These are phyloP conservation scores for Apophysomyces ossiformis DNA, from an alignment of 371 early-diverging fungal genomes.

Conservation along the genomic window DNA sequence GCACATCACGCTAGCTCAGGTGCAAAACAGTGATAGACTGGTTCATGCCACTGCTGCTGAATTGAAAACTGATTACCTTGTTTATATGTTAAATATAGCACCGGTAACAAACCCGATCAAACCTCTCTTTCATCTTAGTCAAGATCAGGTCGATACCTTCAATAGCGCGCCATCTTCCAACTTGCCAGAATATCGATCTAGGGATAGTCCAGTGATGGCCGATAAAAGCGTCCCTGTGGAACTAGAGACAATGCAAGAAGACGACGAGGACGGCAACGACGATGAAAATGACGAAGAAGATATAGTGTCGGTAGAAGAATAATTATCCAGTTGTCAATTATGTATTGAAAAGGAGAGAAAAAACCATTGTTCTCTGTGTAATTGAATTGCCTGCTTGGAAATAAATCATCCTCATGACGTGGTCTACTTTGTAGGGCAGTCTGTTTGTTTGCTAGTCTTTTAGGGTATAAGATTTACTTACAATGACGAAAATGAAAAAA, in stretches of 20 bases:
- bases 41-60: background rate
- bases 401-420: too few species aligned
- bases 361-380: background rate
- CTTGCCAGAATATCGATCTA: background rate
- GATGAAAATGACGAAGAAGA: constrained; percentile 4
- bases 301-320: background rate
- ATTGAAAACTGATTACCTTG: background rate
- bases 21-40: background rate
- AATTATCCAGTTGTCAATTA: too few species aligned
- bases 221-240: constrained; percentile 6
- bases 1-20: background rate
- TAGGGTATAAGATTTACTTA: background rate
- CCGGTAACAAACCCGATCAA: background rate
- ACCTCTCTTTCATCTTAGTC: background rate
- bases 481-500: background rate
- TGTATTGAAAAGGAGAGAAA: background rate
- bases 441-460: too few species aligned
- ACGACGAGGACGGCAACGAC: background rate
- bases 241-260: background rate
- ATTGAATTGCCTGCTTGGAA: too few species aligned
- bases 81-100: background rate
- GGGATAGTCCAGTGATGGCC: constrained; percentile 1
- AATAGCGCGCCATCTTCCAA: background rate
- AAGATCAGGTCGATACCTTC: background rate
- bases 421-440: too few species aligned